phyloP scores from a whole-genome alignment of 1,284 basidiomycete genomes.

The Rhodofomes roseus region DNA sequence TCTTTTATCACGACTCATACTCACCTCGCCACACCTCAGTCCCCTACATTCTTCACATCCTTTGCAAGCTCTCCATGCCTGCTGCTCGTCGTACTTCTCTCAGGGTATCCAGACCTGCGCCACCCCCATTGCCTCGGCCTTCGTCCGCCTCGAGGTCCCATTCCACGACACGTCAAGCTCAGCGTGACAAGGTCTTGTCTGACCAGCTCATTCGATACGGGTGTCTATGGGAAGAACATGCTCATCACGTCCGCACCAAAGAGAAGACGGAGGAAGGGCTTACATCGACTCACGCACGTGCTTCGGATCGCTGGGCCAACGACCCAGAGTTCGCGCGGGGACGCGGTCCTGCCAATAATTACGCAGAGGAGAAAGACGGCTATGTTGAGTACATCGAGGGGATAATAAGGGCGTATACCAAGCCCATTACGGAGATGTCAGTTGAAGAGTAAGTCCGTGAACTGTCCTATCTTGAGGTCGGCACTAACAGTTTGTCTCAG shows the following conservation, averaged over 20 bases:
- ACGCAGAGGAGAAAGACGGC: neutral
- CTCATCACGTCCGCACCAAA: neutral
- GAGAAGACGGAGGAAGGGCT: neutral
- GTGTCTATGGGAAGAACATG: neutral
- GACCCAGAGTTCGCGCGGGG: neutral
- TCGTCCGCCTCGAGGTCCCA: too few species aligned
- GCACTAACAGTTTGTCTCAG: neutral
- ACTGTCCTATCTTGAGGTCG: neutral
- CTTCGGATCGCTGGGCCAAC: neutral
- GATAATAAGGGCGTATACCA: neutral
- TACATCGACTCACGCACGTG: neutral
- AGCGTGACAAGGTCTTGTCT: neutral
- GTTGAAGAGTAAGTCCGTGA: neutral
- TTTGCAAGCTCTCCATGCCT: too few species aligned
- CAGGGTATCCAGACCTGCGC: too few species aligned
- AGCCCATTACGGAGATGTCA: neutral
- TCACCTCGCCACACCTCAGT: too few species aligned
- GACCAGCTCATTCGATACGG: neutral
- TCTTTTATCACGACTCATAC: too few species aligned
- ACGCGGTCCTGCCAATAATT: neutral
- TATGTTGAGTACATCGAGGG: neutral
- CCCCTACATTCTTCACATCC: too few species aligned
- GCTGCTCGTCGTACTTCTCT: too few species aligned
- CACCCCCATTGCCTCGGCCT: too few species aligned
- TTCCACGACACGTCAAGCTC: too few species aligned